Evolutionary conservation across 768 basidiomycete species (phyloP).

Genomic region (Leccinum longicurvipes): DNA sequence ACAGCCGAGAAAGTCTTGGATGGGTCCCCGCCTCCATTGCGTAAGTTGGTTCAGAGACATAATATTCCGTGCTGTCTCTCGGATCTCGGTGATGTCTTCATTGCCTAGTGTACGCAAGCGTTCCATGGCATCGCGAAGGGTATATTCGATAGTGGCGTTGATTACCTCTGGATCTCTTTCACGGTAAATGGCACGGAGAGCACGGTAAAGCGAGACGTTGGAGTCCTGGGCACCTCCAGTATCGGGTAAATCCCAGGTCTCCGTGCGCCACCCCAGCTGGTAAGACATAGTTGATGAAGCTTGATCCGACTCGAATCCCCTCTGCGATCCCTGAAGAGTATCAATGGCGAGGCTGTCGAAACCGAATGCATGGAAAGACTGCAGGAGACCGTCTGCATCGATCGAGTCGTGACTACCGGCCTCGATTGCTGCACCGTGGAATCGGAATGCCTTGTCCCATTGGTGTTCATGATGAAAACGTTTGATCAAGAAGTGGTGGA

Average conservation of each 20-base stretch:
- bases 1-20: constrained; percentile 28
- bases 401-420: constrained; percentile 41
- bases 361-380: constrained; percentile 85
- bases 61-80: constrained; percentile 62
- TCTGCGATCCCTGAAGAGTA: constrained; percentile 47
- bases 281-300: constrained; percentile 56
- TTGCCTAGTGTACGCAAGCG: constrained; percentile 63
- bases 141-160: constrained; percentile 45
- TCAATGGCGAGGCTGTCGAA: constrained; percentile 85
- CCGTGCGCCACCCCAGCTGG: constrained; percentile 89
- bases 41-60: constrained; percentile 80
- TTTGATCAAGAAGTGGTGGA: constrained; percentile 75
- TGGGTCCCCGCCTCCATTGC: constrained; percentile 49
- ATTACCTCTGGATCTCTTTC: constrained; percentile 58
- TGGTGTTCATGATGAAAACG: constrained; percentile 91
- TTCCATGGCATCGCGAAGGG: constrained; percentile 58
- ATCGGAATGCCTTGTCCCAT: constrained; percentile 88
- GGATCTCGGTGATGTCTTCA: constrained; percentile 78
- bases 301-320: constrained; percentile 27
- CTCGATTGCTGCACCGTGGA: constrained; percentile 84
- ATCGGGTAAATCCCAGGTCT: constrained; percentile 91
- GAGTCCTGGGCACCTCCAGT: constrained; percentile 40
- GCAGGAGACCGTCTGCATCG: constrained; percentile 63
- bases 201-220: constrained; percentile 67
- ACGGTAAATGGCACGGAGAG: constrained; percentile 78